These are phyloP conservation scores for Blastocystis sp. DNA, from an alignment of 352 stramenopile species.

Conservation along the genomic window DNA sequence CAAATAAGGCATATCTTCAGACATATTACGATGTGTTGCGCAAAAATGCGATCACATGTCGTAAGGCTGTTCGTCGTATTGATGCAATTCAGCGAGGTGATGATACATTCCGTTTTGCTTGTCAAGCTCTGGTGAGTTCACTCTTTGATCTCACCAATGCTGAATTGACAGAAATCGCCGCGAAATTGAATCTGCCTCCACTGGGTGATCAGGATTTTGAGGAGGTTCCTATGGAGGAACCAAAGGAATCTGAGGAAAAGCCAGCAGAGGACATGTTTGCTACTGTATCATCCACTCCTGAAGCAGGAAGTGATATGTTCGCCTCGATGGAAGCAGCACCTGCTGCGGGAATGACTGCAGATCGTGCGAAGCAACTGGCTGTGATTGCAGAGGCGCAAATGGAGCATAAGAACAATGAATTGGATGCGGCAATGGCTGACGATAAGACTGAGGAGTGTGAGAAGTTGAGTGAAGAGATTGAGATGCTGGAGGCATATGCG, in stretches of 20 bases:
- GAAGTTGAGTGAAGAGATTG: constrained; percentile 19
- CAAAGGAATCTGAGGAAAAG: background rate
- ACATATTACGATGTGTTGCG: background rate
- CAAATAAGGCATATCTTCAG: background rate
- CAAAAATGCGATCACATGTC: constrained; percentile 3
- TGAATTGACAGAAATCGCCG: background rate
- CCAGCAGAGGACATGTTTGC: background rate
- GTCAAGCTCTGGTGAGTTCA: constrained; percentile 19
- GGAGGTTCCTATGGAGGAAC: background rate
- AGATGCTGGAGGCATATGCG: constrained; percentile 32
- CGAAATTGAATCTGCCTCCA: background rate
- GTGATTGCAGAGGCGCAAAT: constrained; percentile 42
- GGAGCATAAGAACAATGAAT: constrained; percentile 45
- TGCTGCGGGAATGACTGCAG: background rate
- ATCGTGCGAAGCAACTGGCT: constrained; percentile 24
- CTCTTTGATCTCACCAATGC: constrained; percentile 46
- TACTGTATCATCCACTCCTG: background rate
- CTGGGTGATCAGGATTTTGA: constrained; percentile 27
- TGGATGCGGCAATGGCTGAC: constrained; percentile 44
- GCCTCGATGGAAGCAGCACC: background rate
- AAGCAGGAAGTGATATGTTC: background rate
- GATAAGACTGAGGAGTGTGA: constrained; percentile 42
- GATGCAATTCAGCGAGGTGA: constrained; percentile 20
- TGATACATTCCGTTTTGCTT: constrained; percentile 57
- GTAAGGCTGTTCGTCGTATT: background rate